Evolutionary conservation across 1,284 basidiomycete species (phyloP), one percentile per base, ranked within the genome.

Genomic region (Porogramme epimiltina): DNA sequence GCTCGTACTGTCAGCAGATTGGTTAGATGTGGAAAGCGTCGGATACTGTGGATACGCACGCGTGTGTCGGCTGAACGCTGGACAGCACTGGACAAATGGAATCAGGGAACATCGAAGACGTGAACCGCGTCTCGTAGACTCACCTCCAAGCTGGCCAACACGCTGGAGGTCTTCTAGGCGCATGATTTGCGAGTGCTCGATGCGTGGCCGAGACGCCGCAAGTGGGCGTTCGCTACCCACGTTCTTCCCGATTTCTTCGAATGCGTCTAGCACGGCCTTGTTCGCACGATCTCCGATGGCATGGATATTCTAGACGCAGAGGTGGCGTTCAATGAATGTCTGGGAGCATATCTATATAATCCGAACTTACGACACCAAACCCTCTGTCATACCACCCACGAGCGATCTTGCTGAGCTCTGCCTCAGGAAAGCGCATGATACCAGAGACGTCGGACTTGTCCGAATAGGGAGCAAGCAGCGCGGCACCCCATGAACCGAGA

Each of bases 11-110:
- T n/a, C 31, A 33, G 42, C 10, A 6, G 45, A n/a, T 47, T 28
- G 51, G 23, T 11, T 49, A 42, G 38, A 42, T 49, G 31, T 46
- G 4, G 28, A 40, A 2, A 6, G 24, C 22, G 28, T 28, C n/a
- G 16, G 23, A 20, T 3, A 16, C 25, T 28, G 3, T 16, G 15
- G 47, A 13, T 13, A 69, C 83, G 72, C 66, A 89, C 86, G 80
- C 93, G 67, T 98, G 94, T 1, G 93, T 96, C 0, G 95, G 95
- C 64, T 98, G 95, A 22, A 95, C 91, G 58, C 93, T 95, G 1
- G 90, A 81, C 61, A 97, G 91, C 16, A 97, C 91, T 93, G 42
- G 38, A 24, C 11, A 11, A 48, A 42, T 23, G 2, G 22, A 9
- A 16, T 34, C 16, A n/a, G 15, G 24, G 36, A 26, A 24, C 3